Base-by-base conservation (phyloP, 768 basidiomycete species). In the Trametes punicea region DNA sequence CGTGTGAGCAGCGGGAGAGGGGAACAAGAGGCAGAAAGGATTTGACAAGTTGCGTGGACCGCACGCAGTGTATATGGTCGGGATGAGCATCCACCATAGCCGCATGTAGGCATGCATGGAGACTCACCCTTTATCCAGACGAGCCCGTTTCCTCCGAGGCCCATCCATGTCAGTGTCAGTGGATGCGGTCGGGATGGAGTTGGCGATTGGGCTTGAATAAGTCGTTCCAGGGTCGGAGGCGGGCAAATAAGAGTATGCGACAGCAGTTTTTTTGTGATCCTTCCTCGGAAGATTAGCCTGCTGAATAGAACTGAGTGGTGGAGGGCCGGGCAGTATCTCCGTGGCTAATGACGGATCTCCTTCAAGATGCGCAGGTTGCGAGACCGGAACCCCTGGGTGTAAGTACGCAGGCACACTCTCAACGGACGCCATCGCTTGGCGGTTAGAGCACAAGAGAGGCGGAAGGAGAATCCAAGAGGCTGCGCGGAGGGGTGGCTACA, bases 271-370 rank as follows among this genome's bases (percentile, higher is more conserved):
- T 77, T 81, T 89, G 66, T 84, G 84, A 76, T 93, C 90, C 69
- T 87, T 84, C 75, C 86, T 88, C 51, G 81, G 57, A 11, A 61
- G 34, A 31, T 64, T 76, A 65, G 81, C 74, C 73, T 88, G 87
- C 72, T 85, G 86, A 56, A 84, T 74, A 64, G 87, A 83, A 62
- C 78, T 75, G 60, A 90, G 71, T 62, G 90, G 82, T 49, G 91
- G 91, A 57, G 91, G 91, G 23, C 90, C 90, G 67, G 91, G 91
- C 65, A 93, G 81, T 75, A 93, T 87, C 80, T 93, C 91, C 57
- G 91, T 93, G 60, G 92, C 90, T 65, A 92, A 80, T 61, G 81
- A 78, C 53, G 87, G 74, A 77, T 93, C 89, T 63, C 88, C 85
- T 70, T 90, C 90, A 54, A 90, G 82, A 73, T 91, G 87, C 64